These are phyloP conservation scores for Vaccinium vitisidaea DNA, from an alignment of 148 eudicot genomes.

Conservation along the genomic window DNA sequence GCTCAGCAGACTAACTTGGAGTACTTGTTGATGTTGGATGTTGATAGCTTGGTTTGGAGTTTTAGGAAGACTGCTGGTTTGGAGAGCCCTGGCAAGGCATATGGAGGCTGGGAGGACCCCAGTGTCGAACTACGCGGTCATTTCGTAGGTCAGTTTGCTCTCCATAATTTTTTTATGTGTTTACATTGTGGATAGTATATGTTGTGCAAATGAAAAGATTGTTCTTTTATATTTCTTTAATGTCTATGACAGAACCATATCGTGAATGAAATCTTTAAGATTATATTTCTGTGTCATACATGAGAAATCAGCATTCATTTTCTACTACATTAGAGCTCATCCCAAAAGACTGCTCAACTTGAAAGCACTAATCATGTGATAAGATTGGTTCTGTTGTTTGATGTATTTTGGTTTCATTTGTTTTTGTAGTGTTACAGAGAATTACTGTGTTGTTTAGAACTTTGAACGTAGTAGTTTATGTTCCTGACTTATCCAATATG, in stretches of 20 bases:
- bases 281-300: neutral
- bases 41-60: constrained; percentile 80
- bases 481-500: neutral
- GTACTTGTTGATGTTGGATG: constrained; percentile 71
- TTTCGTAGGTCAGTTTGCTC: constrained; percentile 72
- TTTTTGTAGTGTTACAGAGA: neutral
- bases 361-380: neutral
- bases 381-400: neutral
- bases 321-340: neutral
- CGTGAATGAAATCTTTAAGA: neutral
- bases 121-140: constrained; percentile 78
- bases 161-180: neutral
- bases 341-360: neutral
- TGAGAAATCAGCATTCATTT: neutral
- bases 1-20: constrained; percentile 85
- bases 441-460: neutral
- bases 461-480: neutral
- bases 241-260: neutral
- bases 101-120: constrained; percentile 90
- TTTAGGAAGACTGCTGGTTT: constrained; percentile 79
- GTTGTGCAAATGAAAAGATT: neutral
- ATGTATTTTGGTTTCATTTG: neutral
- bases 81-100: constrained; percentile 55
- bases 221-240: neutral
- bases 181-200: neutral